Base-by-base conservation (phyloP, 2,329 filamentous ascomycete species). In the Raffaelea albimanens region DNA sequence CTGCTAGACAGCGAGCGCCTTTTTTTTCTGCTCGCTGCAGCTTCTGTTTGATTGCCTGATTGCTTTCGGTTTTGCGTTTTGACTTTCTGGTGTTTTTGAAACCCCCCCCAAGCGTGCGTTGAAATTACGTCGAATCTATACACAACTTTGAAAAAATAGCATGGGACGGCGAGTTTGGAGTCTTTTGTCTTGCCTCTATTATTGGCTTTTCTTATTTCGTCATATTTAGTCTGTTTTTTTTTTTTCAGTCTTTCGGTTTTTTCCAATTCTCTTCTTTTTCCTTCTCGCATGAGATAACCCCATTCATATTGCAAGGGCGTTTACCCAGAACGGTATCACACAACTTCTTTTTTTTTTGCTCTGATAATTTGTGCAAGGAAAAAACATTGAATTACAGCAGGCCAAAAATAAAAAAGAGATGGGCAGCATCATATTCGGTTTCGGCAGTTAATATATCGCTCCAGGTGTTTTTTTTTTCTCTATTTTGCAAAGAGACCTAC, bases 131-230 rank as follows among this genome's bases (percentile, higher is more conserved):
- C n/a, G n/a, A 9, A 39, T 39, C n/a, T 39, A 3, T 19, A 3
- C 13, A 39, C 19, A 8, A 8, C n/a, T 39, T 39, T 39, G n/a
- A n/a, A 44, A 36, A 44, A 29, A 7, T 34, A 29, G 49, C 49
- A 51, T 48, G 40, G 43, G 21, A 44, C 42, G 47, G 48, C 48
- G 48, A 45, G 48, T 41, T 40, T 38, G 49, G 49, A 42, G 45
- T 46, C 38, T 23, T 49, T 36, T 31, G 40, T 43, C 25, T 25
- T 43, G n/a, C n/a, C n/a, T 29, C 40, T 38, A 44, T 2, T 18
- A 47, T 40, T 33, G 39, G 47, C n/a, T 41, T n/a, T 16, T 31
- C 19, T 34, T 8, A 20, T 43, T 21, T 11, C 29, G 38, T 39
- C 23, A 41, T 36, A 36, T 40, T 21, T 20, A 25, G 23, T 7